Evolutionary conservation across 257 asterid genomes (phyloP), one percentile per base, ranked within the genome.

Genomic region (Ligustrum vulgare): DNA sequence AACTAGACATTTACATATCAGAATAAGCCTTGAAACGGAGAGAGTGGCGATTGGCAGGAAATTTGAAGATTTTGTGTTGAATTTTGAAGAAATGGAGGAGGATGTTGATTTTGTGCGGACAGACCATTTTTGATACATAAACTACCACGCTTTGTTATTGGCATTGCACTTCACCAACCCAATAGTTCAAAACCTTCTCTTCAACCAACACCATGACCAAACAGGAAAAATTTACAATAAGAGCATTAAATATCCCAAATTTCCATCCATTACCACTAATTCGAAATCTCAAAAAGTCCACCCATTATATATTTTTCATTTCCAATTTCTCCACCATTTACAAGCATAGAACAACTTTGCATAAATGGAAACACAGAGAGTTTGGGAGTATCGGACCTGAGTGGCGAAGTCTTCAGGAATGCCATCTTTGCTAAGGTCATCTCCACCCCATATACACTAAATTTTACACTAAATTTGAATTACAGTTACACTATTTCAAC

Each of bases 371-470:
- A 4, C 16, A 56, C 0, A 8, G 67, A 70, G 33, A n/a, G 67
- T 3, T 56, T 11, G 34, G 39, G 16, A 15, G 35, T 67, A 41
- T 16, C 1, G 56, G 23, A 94, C 98, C 96, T 95, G 98, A 82
- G 99, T 95, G 32, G 99, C 98, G 56, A 95, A 95, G 63, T 95
- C 99, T 81, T 95, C 98, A 63, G 93, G 96, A 79, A 95, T 93
- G 68, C 99, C 99, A 3, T 95, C 99, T 81, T 89, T 95, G 81
- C 96, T 95, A 72, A 95, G 93, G 75, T 97, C 99, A 65, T 95
- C 88, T 95, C 99, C 99, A 95, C 93, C 15, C 99, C 99, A n/a
- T n/a, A n/a, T n/a, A n/a, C n/a, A n/a, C n/a, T n/a, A n/a, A n/a
- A n/a, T n/a, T n/a, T n/a, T n/a, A n/a, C n/a, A n/a, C n/a, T n/a